phyloP scores from a whole-genome alignment of 305 asterid species.

The Fraxinus latifolia region DNA sequence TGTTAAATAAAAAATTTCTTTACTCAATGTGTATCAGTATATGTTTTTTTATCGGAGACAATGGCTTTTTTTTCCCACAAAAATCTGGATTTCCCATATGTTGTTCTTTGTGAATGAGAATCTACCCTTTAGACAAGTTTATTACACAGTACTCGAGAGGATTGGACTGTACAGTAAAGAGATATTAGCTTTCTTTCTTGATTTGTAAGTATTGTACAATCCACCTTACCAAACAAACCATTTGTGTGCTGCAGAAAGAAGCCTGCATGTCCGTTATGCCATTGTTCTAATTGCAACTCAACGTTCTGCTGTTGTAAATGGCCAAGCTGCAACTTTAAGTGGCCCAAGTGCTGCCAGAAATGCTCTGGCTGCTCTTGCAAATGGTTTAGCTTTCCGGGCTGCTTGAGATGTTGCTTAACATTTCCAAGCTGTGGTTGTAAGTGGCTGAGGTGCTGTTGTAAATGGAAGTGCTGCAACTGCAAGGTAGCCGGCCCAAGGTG shows the following conservation, averaged over 20 bases:
- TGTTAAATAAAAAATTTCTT: not conserved
- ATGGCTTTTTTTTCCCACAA: not conserved
- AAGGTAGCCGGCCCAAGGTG: conserved; percentile 25
- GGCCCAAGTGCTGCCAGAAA: conserved; percentile 20
- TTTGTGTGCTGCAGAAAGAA: conserved; percentile 43
- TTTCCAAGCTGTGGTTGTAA: conserved; percentile 21
- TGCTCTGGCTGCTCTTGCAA: conserved; percentile 28
- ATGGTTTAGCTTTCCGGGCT: conserved; percentile 19
- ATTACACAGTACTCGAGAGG: not conserved
- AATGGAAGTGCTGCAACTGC: conserved; percentile 24
- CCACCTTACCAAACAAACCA: not conserved
- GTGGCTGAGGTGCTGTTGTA: conserved; percentile 13
- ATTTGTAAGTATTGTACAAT: not conserved
- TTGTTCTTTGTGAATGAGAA: conserved; percentile 6
- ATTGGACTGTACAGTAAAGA: not conserved
- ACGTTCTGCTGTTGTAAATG: conserved; percentile 28
- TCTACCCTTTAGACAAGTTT: conserved; percentile 5
- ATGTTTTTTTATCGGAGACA: not conserved
- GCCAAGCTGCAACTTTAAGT: conserved; percentile 24
- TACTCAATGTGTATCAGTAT: not conserved
- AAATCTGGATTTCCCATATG: not conserved
- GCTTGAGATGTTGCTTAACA: conserved; percentile 25
- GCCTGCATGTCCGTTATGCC: conserved; percentile 32
- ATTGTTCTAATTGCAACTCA: conserved; percentile 29
- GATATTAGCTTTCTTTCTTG: not conserved